A percentile compares a stretch with the other conserved stretches of the same genome.
These are phyloP conservation scores for Alternaria triticimaculans DNA, from an alignment of 2,329 filamentous ascomycete species.

Conservation along the genomic window DNA sequence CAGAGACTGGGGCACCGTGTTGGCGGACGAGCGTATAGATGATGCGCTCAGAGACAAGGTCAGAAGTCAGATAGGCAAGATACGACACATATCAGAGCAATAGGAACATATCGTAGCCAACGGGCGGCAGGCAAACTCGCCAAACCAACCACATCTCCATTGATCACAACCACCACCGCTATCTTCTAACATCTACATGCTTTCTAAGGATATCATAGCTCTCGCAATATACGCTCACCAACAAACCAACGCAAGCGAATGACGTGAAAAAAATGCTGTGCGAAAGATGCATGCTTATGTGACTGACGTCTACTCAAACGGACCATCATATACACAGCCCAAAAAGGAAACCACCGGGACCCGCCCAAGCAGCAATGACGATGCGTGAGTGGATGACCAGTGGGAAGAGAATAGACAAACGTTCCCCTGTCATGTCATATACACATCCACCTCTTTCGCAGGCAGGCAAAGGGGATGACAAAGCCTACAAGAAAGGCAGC, in stretches of 20 bases:
- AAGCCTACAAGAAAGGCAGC: slow-evolving; percentile 36
- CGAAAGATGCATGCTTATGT: background rate
- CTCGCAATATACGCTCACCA: background rate
- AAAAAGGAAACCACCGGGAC: slow-evolving; percentile 9
- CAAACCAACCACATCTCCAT: background rate
- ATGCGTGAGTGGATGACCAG: slow-evolving; percentile 5
- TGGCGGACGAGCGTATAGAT: background rate
- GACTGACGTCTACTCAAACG: background rate
- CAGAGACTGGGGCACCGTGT: background rate
- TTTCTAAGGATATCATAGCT: slow-evolving; percentile 3
- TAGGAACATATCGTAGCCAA: background rate
- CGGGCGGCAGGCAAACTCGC: background rate
- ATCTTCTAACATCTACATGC: background rate
- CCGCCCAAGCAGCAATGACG: slow-evolving; percentile 5
- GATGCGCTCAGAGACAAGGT: background rate
- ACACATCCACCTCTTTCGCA: background rate
- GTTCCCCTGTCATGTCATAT: background rate
- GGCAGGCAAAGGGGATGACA: background rate
- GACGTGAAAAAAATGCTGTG: background rate
- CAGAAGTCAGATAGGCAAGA: no score
- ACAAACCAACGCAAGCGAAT: background rate
- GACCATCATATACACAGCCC: slow-evolving; percentile 3
- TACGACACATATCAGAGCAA: background rate
- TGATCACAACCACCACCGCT: background rate
- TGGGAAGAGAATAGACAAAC: background rate